phyloP scores from a whole-genome alignment of 2,329 filamentous ascomycete species.

The Gnomoniopsis sp. region DNA sequence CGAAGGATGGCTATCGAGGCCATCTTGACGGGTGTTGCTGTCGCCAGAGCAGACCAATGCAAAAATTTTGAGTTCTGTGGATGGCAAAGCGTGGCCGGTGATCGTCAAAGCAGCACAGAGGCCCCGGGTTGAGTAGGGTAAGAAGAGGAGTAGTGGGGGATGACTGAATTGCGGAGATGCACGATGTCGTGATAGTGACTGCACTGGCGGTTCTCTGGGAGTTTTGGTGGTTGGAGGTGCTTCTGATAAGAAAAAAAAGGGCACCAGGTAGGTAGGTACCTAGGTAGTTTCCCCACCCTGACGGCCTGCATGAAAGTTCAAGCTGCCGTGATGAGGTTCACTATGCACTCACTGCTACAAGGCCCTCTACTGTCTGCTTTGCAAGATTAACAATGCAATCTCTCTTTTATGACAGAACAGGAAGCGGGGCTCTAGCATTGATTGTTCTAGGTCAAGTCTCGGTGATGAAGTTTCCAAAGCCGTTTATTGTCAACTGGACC shows the following conservation, averaged over 20 bases:
- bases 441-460: neutral
- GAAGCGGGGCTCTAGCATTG: neutral
- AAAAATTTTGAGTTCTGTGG: neutral
- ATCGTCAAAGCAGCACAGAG: neutral
- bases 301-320: too few species aligned
- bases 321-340: too few species aligned
- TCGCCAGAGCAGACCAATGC: neutral
- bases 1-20: conserved; percentile 39
- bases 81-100: neutral
- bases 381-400: neutral
- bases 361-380: neutral
- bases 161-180: neutral
- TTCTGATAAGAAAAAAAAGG: neutral
- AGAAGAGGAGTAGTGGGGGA: neutral
- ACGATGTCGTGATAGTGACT: conserved; percentile 11
- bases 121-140: neutral
- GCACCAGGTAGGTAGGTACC: too few species aligned
- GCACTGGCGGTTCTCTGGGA: neutral
- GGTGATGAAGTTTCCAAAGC: neutral
- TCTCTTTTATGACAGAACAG: neutral
- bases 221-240: neutral
- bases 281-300: too few species aligned
- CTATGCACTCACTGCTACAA: too few species aligned
- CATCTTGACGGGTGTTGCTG: conserved; percentile 32
- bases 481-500: neutral